A percentile compares a stretch with the other conserved stretches of the same genome.
These are phyloP conservation scores for Exsudoporus floridanus DNA, from an alignment of 1,284 basidiomycete genomes.

Conservation along the genomic window DNA sequence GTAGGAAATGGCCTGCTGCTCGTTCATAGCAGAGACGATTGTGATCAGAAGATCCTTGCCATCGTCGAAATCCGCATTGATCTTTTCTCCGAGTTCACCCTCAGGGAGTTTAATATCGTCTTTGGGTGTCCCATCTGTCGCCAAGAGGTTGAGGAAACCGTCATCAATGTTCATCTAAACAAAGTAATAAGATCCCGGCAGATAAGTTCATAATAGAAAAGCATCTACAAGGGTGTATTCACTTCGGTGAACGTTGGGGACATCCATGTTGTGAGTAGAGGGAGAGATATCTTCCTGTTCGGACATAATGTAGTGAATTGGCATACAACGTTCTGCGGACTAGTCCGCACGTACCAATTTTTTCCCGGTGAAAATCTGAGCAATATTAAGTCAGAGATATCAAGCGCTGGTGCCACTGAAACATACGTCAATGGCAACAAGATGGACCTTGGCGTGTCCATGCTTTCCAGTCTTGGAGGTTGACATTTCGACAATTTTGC, in stretches of 20 bases:
- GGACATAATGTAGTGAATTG: not conserved
- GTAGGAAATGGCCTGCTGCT: slow-evolving; percentile 86
- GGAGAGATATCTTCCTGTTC: slow-evolving; percentile 94
- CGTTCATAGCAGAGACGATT: slow-evolving; percentile 88
- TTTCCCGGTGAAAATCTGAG: slow-evolving; percentile 92
- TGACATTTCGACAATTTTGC: slow-evolving; percentile 99
- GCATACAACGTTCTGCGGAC: not conserved
- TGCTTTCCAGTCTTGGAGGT: slow-evolving; percentile 99
- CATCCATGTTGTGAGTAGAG: slow-evolving; percentile 99
- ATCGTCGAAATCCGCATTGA: slow-evolving; percentile 74
- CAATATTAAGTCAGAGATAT: slow-evolving; percentile 5
- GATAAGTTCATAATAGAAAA: slow-evolving; percentile 2
- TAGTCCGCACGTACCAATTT: slow-evolving; percentile 57
- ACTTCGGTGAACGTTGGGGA: slow-evolving; percentile 88
- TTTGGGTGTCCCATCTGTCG: slow-evolving; percentile 79
- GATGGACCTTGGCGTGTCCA: slow-evolving; percentile 99
- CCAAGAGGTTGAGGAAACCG: slow-evolving; percentile 95
- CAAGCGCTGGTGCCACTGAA: slow-evolving; percentile 9
- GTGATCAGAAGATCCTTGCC: slow-evolving; percentile 91
- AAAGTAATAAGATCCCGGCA: slow-evolving; percentile 3
- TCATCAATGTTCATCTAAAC: slow-evolving; percentile 81
- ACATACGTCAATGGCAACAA: slow-evolving; percentile 93
- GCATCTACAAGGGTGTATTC: slow-evolving; percentile 88
- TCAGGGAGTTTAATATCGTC: slow-evolving; percentile 97
- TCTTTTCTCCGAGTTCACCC: slow-evolving; percentile 76